Evolutionary conservation across 441 rosid species (phyloP), one percentile per base, ranked within the genome.

Genomic region (Euphorbia schlechtendalii): DNA sequence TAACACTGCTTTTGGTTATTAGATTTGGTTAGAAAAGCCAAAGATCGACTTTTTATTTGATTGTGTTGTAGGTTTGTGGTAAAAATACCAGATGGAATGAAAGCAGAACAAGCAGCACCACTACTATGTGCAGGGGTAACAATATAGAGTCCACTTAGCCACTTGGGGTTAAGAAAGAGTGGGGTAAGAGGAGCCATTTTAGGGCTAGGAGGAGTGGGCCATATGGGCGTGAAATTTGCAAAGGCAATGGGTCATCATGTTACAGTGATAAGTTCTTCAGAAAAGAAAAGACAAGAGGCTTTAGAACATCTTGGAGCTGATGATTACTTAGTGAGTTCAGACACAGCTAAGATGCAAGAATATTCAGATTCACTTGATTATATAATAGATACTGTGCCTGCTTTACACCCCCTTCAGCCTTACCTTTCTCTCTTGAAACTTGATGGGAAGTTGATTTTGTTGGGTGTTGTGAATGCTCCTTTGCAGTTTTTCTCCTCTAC

Each of bases 191-290:
- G 89, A 69, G 97, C 90, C 41, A 85, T 92, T 20, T 78, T 76
- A 32, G 98, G 98, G 56, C 96, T 87, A 66, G 97, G 96, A 70
- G 96, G 98, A 60, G 84, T 88, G 14, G 98, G 97, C 17, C 98
- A 92, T 68, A 71, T 90, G 63, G 98, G 93, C 22, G 89, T 91
- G 24, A 85, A 85, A 73, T 73, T 91, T 24, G 96, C 88, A 18
- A 91, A 87, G 73, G 92, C 96, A 40, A 86, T 85, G 78, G 97
- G 96, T n/a, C 78, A 88, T 69, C 87, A 80, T 70, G 88, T 92
- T 21, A 86, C 94, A 21, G 93, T 84, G 64, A 88, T 92, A 34
- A 90, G 97, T 73, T 78, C 86, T 46, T 90, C 96, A 27, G 71
- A 74, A 20, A 1, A 75, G 71, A 36, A 74, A 83, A 78, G 83